Evolutionary conservation across 148 eudicot species (phyloP).

Genomic region (Rhododendron williamsianum): DNA sequence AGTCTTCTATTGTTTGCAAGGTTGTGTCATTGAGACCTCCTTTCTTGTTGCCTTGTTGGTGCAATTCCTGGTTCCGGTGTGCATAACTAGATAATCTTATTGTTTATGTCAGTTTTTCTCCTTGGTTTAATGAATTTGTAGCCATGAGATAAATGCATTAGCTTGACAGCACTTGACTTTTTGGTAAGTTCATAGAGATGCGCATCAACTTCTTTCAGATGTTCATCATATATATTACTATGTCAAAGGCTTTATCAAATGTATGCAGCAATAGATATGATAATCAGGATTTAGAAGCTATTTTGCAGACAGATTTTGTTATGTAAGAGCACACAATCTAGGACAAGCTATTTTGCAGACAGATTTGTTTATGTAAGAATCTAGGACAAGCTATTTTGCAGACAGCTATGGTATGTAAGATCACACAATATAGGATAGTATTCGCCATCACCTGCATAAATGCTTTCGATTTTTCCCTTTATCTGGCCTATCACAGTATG

Average conservation of each 20-base stretch:
- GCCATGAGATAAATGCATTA: neutral
- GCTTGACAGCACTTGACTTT: neutral
- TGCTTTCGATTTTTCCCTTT: neutral
- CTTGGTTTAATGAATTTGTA: neutral
- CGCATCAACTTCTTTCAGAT: neutral
- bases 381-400: neutral
- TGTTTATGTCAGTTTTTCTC: neutral
- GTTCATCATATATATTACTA: neutral
- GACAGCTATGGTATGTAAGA: neutral
- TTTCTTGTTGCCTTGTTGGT: neutral
- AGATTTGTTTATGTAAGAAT: neutral
- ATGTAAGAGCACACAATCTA: neutral
- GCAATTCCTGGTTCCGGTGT: neutral
- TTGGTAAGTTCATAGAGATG: neutral
- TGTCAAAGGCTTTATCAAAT: neutral
- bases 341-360: neutral
- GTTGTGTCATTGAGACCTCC: neutral
- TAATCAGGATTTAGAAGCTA: constrained; percentile 5
- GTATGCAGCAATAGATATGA: neutral
- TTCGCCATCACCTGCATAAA: neutral
- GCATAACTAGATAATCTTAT: neutral
- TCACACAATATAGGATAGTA: neutral
- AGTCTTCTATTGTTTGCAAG: neutral
- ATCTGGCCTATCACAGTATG: neutral
- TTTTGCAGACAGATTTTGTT: neutral